Conservation (phyloP, 169 alveolate genomes). For the Cytauxzoon felis region DNA sequence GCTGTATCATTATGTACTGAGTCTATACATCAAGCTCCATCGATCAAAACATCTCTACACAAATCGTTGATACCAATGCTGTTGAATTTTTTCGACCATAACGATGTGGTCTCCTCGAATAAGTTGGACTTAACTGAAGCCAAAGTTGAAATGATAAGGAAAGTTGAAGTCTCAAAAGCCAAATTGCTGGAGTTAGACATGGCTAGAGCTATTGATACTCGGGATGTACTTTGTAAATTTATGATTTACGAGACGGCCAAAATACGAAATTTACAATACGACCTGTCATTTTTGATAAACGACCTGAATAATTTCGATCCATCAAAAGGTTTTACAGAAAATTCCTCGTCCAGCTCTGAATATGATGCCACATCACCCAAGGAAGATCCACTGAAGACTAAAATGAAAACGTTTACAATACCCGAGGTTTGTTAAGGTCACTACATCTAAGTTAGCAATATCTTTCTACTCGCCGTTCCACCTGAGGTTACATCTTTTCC, state of each 20-base stretch:
- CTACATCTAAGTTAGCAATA: neutral
- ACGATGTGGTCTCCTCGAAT: neutral
- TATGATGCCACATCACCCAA: no score
- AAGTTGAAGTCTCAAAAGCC: neutral
- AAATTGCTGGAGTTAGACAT: constrained; percentile 14
- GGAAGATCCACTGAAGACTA: no score
- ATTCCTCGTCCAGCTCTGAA: neutral
- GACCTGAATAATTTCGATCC: constrained; percentile 27
- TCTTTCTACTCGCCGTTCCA: no score
- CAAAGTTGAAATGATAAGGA: neutral
- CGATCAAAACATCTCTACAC: constrained; percentile 46
- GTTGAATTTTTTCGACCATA: constrained; percentile 32
- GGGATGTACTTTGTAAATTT: constrained; percentile 28
- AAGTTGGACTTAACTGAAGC: constrained; percentile 6
- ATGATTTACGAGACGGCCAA: constrained; percentile 57
- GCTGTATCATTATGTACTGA: constrained; percentile 44
- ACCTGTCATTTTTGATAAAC: constrained; percentile 21
- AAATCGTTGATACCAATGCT: constrained; percentile 32
- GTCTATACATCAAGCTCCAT: constrained; percentile 56
- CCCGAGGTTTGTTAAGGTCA: constrained; percentile 15
- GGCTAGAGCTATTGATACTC: constrained; percentile 1
- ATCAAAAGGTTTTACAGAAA: neutral
- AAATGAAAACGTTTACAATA: no score
- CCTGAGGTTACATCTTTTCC: no score
- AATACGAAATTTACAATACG: constrained; percentile 45